These are phyloP conservation scores for Atkinsonella hypoxylon DNA, from an alignment of 2,329 filamentous ascomycete species.

Conservation along the genomic window DNA sequence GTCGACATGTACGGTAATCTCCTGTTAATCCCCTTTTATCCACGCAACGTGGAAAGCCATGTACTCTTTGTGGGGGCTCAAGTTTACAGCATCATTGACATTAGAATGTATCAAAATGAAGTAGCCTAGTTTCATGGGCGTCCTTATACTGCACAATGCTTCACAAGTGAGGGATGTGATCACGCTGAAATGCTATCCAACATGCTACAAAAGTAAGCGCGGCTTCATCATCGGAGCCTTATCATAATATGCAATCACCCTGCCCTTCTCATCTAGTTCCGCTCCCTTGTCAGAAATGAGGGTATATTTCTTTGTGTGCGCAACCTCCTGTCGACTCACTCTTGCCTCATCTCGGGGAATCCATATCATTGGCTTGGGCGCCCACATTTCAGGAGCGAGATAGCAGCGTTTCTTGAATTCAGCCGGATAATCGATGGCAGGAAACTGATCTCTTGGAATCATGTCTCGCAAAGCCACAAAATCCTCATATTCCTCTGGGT, in stretches of 20 bases:
- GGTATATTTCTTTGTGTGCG: slow-evolving; percentile 57
- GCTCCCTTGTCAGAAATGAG: slow-evolving; percentile 57
- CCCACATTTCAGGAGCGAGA: slow-evolving; percentile 53
- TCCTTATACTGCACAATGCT: too few relatives aligned
- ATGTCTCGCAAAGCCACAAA: slow-evolving; percentile 59
- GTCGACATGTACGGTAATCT: too few relatives aligned
- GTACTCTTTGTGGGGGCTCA: too few relatives aligned
- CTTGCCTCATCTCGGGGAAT: slow-evolving; percentile 66
- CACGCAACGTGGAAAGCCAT: too few relatives aligned
- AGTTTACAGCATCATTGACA: too few relatives aligned
- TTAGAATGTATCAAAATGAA: too few relatives aligned
- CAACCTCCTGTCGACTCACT: slow-evolving; percentile 65
- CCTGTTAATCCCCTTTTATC: too few relatives aligned
- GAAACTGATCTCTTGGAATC: slow-evolving; percentile 44
- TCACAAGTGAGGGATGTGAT: not conserved
- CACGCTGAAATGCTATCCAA: not conserved
- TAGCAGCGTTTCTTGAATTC: slow-evolving; percentile 42
- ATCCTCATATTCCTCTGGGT: slow-evolving; percentile 65
- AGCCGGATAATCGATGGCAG: slow-evolving; percentile 34
- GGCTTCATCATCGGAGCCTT: slow-evolving; percentile 24
- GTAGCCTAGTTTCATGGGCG: too few relatives aligned
- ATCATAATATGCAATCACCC: slow-evolving; percentile 24
- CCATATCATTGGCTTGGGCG: slow-evolving; percentile 62
- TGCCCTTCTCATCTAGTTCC: slow-evolving; percentile 21
- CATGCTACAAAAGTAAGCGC: slow-evolving; percentile 26